A percentile compares a stretch with the other conserved stretches of the same genome.
phyloP scores from a whole-genome alignment of 306 rosid genomes.

The Pyrus pyrifolia region DNA sequence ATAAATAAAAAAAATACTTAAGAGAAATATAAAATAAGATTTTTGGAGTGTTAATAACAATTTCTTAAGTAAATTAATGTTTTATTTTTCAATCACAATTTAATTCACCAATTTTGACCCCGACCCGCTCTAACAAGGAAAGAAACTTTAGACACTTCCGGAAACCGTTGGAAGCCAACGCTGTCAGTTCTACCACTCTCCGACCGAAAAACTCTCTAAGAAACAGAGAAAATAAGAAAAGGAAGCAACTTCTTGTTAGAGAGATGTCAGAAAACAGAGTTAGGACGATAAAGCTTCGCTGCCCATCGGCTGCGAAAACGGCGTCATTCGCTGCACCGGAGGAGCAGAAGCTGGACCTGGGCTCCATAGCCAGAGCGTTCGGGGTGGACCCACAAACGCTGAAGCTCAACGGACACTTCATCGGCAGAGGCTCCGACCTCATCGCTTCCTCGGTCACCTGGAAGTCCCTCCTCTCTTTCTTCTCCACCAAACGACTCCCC shows the following conservation, averaged over 20 bases:
- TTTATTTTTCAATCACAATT: too few relatives aligned
- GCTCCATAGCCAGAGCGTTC: slow-evolving; percentile 49
- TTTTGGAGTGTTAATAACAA: too few relatives aligned
- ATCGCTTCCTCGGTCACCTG: slow-evolving; percentile 67
- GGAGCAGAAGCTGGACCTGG: slow-evolving; percentile 57
- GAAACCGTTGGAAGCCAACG: slow-evolving; percentile 28
- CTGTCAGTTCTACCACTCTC: neutral
- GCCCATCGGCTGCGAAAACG: slow-evolving; percentile 44
- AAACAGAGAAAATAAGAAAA: neutral
- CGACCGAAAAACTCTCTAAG: neutral
- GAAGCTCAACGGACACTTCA: slow-evolving; percentile 67
- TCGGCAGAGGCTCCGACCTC: slow-evolving; percentile 58
- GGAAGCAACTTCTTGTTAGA: neutral
- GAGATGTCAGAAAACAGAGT: slow-evolving; percentile 11
- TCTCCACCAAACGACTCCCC: slow-evolving; percentile 53
- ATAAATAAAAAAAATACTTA: too few relatives aligned
- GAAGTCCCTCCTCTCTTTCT: slow-evolving; percentile 70
- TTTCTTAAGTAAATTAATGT: too few relatives aligned
- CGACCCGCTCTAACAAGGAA: neutral
- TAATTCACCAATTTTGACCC: neutral
- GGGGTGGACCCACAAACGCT: slow-evolving; percentile 64
- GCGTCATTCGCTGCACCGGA: slow-evolving; percentile 24
- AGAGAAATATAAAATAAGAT: too few relatives aligned
- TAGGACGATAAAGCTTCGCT: slow-evolving; percentile 41
- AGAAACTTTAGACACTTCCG: slow-evolving; percentile 17